These are phyloP conservation scores for Piper betle DNA, from an alignment of 164 flowering plant species.

Conservation along the genomic window DNA sequence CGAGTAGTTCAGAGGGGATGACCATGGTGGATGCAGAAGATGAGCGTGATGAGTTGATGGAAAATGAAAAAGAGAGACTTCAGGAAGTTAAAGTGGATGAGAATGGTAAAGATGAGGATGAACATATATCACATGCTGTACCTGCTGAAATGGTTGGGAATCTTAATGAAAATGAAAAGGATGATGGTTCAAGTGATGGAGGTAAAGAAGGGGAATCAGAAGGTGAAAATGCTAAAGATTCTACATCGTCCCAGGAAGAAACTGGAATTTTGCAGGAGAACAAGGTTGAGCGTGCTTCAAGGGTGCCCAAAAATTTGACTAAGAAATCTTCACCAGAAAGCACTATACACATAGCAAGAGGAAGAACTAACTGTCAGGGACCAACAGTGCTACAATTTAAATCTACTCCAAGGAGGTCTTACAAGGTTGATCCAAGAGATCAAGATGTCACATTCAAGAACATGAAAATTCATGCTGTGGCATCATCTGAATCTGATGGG, in stretches of 20 bases:
- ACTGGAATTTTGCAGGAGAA: conserved; percentile 31
- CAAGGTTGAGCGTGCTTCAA: conserved; percentile 27
- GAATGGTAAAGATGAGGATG: conserved; percentile 23
- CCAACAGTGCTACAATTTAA: conserved; percentile 19
- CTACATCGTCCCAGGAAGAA: conserved; percentile 61
- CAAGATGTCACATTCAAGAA: conserved; percentile 16
- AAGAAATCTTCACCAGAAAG: conserved; percentile 18
- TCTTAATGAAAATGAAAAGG: conserved; percentile 22
- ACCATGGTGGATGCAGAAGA: background rate
- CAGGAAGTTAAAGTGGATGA: conserved; percentile 17
- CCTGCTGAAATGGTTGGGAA: conserved; percentile 21
- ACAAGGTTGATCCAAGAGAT: conserved; percentile 17
- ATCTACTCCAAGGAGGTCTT: conserved; percentile 25
- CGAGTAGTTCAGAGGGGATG: conserved; percentile 35
- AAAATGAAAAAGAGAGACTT: conserved; percentile 26
- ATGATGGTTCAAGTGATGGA: conserved; percentile 29
- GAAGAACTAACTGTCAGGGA: conserved; percentile 20
- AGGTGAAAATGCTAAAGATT: conserved; percentile 47
- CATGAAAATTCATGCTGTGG: conserved; percentile 25
- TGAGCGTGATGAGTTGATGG: no score
- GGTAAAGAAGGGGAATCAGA: conserved; percentile 64
- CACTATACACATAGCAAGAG: conserved; percentile 10
- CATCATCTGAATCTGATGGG: conserved; percentile 63
- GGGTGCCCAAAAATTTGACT: conserved; percentile 17
- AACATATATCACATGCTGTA: conserved; percentile 9